A percentile compares a stretch with the other conserved stretches of the same genome.
These are phyloP conservation scores for Lichtheimia corymbifera DNA, from an alignment of 371 early-diverging fungal species.

Conservation along the genomic window DNA sequence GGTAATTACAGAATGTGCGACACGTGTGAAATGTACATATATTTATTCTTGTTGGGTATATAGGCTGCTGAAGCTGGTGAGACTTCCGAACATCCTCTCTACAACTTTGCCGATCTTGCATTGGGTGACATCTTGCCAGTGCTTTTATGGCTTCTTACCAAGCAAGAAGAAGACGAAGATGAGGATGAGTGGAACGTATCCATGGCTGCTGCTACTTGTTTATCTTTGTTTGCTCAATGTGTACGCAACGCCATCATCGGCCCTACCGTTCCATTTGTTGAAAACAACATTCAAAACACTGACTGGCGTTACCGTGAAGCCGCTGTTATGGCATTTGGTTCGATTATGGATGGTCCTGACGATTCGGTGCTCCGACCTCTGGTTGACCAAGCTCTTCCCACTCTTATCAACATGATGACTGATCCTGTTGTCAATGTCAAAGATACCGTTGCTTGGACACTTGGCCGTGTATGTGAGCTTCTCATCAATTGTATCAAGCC, in stretches of 20 bases:
- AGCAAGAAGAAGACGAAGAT: slow-evolving; percentile 95
- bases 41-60: neutral
- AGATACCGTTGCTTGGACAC: slow-evolving; percentile 96
- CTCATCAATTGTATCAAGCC: slow-evolving; percentile 73
- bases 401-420: slow-evolving; percentile 85
- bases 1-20: slow-evolving; percentile 14
- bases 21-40: neutral
- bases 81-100: slow-evolving; percentile 55
- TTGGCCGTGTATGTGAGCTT: slow-evolving; percentile 88
- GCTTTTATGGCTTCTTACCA: slow-evolving; percentile 86
- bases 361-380: slow-evolving; percentile 66
- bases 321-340: slow-evolving; percentile 97
- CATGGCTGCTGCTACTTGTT: slow-evolving; percentile 97
- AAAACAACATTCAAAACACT: slow-evolving; percentile 73
- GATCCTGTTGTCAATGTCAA: slow-evolving; percentile 87
- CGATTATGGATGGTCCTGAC: slow-evolving; percentile 93
- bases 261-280: slow-evolving; percentile 88
- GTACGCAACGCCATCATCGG: slow-evolving; percentile 77
- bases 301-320: slow-evolving; percentile 96
- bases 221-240: slow-evolving; percentile 84
- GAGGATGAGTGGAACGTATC: slow-evolving; percentile 97
- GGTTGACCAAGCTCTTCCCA: slow-evolving; percentile 86
- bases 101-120: slow-evolving; percentile 79
- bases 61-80: slow-evolving; percentile 62
- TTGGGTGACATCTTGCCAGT: slow-evolving; percentile 83